These are phyloP conservation scores for Camellia lanceoleosa DNA, from an alignment of 148 eudicot species.

Conservation along the genomic window DNA sequence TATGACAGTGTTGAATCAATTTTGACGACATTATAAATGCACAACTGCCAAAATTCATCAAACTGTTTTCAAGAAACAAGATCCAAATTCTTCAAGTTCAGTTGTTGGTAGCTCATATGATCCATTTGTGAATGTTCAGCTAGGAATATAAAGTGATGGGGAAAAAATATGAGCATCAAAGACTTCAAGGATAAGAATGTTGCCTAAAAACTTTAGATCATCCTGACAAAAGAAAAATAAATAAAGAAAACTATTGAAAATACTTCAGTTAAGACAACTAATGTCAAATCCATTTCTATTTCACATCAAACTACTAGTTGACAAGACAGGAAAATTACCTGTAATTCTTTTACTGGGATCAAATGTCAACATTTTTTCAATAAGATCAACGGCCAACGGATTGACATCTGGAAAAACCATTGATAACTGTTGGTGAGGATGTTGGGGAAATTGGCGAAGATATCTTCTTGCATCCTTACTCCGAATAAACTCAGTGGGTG, in stretches of 20 bases:
- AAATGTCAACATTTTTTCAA: conserved; percentile 82
- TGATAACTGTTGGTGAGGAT: conserved; percentile 57
- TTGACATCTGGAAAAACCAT: conserved; percentile 62
- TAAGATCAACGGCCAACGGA: conserved; percentile 76
- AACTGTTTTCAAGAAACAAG: too few relatives aligned
- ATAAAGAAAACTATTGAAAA: background rate
- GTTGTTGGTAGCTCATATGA: too few relatives aligned
- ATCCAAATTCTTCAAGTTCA: too few relatives aligned
- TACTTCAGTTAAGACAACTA: background rate
- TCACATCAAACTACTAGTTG: background rate
- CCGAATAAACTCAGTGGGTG: conserved; percentile 62
- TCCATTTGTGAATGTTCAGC: too few relatives aligned
- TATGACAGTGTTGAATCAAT: background rate
- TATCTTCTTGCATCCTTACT: conserved; percentile 81
- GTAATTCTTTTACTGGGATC: conserved; percentile 78
- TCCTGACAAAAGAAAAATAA: too few relatives aligned
- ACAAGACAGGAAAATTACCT: conserved; percentile 37
- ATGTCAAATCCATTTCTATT: background rate
- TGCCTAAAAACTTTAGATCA: too few relatives aligned
- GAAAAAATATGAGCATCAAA: too few relatives aligned
- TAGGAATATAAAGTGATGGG: too few relatives aligned
- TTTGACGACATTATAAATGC: background rate
- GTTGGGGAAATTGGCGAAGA: conserved; percentile 62
- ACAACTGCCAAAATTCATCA: too few relatives aligned
- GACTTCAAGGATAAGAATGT: too few relatives aligned